A percentile compares a stretch with the other conserved stretches of the same genome.
These are phyloP conservation scores for Wickerhamiella azymoides DNA, from an alignment of 805 yeast genomes.

Conservation along the genomic window DNA sequence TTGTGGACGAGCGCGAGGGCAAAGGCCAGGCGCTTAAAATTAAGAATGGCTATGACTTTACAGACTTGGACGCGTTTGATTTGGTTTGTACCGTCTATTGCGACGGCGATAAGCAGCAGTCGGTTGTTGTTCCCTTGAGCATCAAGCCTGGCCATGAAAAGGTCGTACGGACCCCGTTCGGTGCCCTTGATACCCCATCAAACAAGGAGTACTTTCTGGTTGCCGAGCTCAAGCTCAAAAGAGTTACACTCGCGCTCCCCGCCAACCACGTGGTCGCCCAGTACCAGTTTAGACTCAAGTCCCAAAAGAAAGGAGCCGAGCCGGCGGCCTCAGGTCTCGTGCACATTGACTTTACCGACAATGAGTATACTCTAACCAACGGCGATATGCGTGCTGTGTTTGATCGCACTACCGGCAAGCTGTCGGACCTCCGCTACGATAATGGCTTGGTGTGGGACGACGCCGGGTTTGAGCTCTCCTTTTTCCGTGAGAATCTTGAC, in stretches of 20 bases:
- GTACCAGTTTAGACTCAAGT: background rate
- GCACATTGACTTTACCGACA: background rate
- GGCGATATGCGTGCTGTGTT: background rate
- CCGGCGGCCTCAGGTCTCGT: background rate
- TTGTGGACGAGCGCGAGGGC: too few relatives aligned
- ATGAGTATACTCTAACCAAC: background rate
- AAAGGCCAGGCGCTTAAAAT: background rate
- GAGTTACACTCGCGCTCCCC: background rate
- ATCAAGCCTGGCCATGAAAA: background rate
- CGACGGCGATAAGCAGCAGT: background rate
- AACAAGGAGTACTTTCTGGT: background rate
- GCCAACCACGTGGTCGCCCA: background rate
- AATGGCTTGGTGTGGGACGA: constrained; percentile 3
- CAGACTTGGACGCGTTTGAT: constrained; percentile 3
- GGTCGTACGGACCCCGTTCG: background rate
- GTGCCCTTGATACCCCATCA: background rate
- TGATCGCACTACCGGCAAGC: background rate
- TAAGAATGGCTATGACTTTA: constrained; percentile 11
- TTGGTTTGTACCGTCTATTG: background rate
- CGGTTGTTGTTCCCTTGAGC: background rate
- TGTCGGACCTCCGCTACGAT: constrained; percentile 1
- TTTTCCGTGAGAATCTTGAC: constrained; percentile 21
- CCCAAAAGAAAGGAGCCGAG: background rate
- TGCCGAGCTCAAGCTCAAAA: background rate
- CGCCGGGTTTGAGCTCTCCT: constrained; percentile 14